A percentile compares a stretch with the other conserved stretches of the same genome.
These are phyloP conservation scores for Stygiomarasmius scandens DNA, from an alignment of 1,284 basidiomycete genomes.

Conservation along the genomic window DNA sequence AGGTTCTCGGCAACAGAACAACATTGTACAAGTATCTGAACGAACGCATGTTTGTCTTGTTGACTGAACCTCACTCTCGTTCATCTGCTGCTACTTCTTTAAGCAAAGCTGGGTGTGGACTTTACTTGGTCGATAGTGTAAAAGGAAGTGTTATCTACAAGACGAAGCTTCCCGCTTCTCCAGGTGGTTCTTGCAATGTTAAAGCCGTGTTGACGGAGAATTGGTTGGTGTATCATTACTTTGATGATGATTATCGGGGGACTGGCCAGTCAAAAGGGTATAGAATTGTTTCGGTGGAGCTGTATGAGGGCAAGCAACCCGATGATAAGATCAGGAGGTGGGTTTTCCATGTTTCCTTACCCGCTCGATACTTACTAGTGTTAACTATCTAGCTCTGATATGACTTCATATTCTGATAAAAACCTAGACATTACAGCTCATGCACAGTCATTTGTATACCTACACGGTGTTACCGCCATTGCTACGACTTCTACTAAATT, in stretches of 20 bases:
- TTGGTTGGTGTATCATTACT: slow-evolving; percentile 91
- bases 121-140: slow-evolving; percentile 79
- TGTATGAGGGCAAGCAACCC: slow-evolving; percentile 75
- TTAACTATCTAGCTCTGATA: slow-evolving; percentile 57
- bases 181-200: slow-evolving; percentile 55
- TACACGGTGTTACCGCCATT: slow-evolving; percentile 69
- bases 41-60: slow-evolving; percentile 72
- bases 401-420: slow-evolving; percentile 67
- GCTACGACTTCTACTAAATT: slow-evolving; percentile 82
- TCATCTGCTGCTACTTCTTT: background rate
- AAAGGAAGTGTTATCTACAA: slow-evolving; percentile 81
- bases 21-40: slow-evolving; percentile 97
- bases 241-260: slow-evolving; percentile 57
- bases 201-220: slow-evolving; percentile 82
- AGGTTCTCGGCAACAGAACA: slow-evolving; percentile 84
- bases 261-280: slow-evolving; percentile 64
- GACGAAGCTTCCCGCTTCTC: slow-evolving; percentile 50
- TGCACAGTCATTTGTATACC: slow-evolving; percentile 75
- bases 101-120: slow-evolving; percentile 47
- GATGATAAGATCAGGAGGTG: slow-evolving; percentile 77
- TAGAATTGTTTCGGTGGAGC: slow-evolving; percentile 78
- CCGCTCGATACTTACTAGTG: background rate
- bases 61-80: slow-evolving; percentile 48
- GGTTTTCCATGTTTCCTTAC: slow-evolving; percentile 19
- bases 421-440: slow-evolving; percentile 56